A percentile compares a stretch with the other conserved stretches of the same genome.
Evolutionary conservation across 129 eudicot species (phyloP).

Genomic region (Flaveria brownii): DNA sequence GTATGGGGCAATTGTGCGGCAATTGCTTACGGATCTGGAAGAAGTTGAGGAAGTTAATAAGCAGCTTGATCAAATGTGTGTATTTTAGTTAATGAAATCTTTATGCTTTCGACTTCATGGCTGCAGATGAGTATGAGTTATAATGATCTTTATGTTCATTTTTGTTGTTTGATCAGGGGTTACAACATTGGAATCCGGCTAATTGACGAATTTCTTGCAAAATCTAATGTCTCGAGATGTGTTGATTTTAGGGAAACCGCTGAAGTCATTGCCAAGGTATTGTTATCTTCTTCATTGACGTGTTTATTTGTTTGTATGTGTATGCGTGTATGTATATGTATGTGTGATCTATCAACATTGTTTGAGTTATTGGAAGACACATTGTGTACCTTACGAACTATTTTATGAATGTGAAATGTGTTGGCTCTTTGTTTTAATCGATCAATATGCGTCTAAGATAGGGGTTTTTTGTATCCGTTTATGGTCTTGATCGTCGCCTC

Average conservation of each 20-base stretch:
- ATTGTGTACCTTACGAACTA: background rate
- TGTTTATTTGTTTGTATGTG: background rate
- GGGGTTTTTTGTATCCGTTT: background rate
- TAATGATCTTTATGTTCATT: background rate
- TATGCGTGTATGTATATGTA: background rate
- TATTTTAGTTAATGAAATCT: background rate
- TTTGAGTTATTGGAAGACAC: background rate
- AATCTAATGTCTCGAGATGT: conserved; percentile 86
- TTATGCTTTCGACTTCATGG: background rate
- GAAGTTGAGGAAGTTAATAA: conserved; percentile 97
- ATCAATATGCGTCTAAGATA: too few relatives aligned
- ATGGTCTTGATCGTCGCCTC: conserved; percentile 2
- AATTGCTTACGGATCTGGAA: conserved; percentile 91
- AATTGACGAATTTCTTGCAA: conserved; percentile 91
- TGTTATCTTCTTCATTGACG: background rate
- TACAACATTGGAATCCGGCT: conserved; percentile 89
- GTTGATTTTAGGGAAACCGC: conserved; percentile 97
- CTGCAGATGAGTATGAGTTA: background rate
- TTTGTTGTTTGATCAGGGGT: conserved; percentile 60
- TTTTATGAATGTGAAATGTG: background rate
- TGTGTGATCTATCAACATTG: background rate
- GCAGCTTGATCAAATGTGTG: conserved; percentile 95
- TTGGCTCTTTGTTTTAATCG: background rate
- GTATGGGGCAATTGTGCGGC: conserved; percentile 93
- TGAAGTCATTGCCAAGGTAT: conserved; percentile 97